Evolutionary conservation across 108 stramenopile genomes (phyloP).

Genomic region (Pseudonitzschia pungens): DNA sequence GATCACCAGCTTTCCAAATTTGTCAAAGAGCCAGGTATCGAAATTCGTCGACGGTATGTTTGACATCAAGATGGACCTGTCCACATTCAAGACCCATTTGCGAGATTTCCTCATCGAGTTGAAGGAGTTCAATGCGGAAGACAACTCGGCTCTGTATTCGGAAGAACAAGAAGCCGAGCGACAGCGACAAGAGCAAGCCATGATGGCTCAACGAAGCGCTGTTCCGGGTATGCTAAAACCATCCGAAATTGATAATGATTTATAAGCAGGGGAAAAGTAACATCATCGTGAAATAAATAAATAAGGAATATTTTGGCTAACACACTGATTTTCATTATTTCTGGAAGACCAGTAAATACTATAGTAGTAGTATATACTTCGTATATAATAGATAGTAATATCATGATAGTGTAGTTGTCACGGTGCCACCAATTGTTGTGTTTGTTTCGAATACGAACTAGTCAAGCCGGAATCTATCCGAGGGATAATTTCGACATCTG

Average conservation of each 20-base stretch:
- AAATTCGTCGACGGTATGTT: constrained; percentile 98
- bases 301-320: neutral
- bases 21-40: constrained; percentile 85
- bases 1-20: constrained; percentile 91
- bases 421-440: too few relatives aligned
- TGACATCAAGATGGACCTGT: constrained; percentile 93
- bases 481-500: neutral
- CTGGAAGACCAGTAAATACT: too few relatives aligned
- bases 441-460: too few relatives aligned
- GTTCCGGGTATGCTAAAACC: constrained; percentile 98
- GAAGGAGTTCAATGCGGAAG: constrained; percentile 97
- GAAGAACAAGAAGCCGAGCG: constrained; percentile 89
- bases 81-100: constrained; percentile 96
- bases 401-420: too few relatives aligned
- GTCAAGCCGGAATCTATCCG: too few relatives aligned
- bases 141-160: constrained; percentile 91
- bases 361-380: too few relatives aligned
- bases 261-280: constrained; percentile 35
- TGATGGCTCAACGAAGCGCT: constrained; percentile 79
- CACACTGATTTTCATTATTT: too few relatives aligned
- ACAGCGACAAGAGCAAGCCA: constrained; percentile 57
- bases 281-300: neutral
- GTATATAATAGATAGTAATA: too few relatives aligned
- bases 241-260: constrained; percentile 92
- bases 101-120: constrained; percentile 98